These are phyloP conservation scores for Saccharum hybrid DNA, from an alignment of 202 grass and related monocot species.

Conservation along the genomic window DNA sequence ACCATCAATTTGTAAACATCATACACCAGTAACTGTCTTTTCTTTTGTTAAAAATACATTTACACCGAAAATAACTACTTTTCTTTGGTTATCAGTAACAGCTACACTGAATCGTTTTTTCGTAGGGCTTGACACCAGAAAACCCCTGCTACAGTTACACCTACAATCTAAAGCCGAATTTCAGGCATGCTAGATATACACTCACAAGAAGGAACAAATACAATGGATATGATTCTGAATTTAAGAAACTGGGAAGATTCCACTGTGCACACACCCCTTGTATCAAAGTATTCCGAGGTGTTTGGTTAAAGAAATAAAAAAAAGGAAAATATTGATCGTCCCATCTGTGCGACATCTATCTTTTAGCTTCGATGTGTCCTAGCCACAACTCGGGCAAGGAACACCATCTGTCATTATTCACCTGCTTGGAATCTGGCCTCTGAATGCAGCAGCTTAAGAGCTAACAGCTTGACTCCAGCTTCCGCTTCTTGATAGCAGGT, in stretches of 20 bases:
- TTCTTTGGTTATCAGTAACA: constrained; percentile 12
- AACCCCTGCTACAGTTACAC: constrained; percentile 34
- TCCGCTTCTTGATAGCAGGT: constrained; percentile 54
- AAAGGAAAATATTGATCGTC: constrained; percentile 13
- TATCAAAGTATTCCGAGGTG: constrained; percentile 10
- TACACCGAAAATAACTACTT: constrained; percentile 22
- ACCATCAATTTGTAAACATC: constrained; percentile 30
- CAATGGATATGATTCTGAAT: constrained; percentile 20
- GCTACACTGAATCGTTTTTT: constrained; percentile 31
- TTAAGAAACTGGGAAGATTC: constrained; percentile 1
- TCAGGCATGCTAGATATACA: constrained; percentile 42
- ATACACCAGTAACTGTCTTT: not conserved
- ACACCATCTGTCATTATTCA: constrained; percentile 33
- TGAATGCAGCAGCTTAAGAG: constrained; percentile 23
- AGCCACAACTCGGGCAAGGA: not conserved
- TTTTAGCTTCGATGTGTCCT: not conserved
- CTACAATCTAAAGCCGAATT: constrained; percentile 41
- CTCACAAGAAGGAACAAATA: constrained; percentile 36
- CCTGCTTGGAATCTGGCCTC: constrained; percentile 5
- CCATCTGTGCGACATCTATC: constrained; percentile 22
- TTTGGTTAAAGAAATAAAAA: constrained; percentile 38
- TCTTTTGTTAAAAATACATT: constrained; percentile 6
- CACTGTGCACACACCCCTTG: constrained; percentile 20
- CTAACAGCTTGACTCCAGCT: constrained; percentile 43
- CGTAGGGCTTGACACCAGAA: not conserved